These are phyloP conservation scores for Diaporthe velutina DNA, from an alignment of 2,329 filamentous ascomycete genomes.

Conservation along the genomic window DNA sequence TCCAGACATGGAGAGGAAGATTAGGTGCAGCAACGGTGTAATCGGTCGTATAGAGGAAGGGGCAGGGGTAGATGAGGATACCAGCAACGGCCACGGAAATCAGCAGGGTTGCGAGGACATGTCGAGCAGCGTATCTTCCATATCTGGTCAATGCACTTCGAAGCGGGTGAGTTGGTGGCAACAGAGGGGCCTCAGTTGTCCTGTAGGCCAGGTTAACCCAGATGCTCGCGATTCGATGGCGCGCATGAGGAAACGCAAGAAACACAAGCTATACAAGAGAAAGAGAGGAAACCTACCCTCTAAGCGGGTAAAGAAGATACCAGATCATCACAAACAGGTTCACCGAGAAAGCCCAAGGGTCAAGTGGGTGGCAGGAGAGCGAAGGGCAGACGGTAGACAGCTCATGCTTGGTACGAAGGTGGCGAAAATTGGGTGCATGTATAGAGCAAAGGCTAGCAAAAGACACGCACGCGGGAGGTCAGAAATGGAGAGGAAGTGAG, in stretches of 20 bases:
- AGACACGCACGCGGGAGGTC: neutral
- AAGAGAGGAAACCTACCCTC: slow-evolving; percentile 70
- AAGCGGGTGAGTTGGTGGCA: slow-evolving; percentile 74
- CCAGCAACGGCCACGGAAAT: slow-evolving; percentile 80
- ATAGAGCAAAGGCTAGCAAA: neutral
- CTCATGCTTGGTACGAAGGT: slow-evolving; percentile 38
- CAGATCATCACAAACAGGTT: slow-evolving; percentile 70
- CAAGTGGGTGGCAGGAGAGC: slow-evolving; percentile 6
- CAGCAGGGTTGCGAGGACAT: slow-evolving; percentile 81
- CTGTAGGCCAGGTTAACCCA: slow-evolving; percentile 53
- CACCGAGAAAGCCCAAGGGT: slow-evolving; percentile 31
- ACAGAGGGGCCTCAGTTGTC: slow-evolving; percentile 79
- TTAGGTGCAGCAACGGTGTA: slow-evolving; percentile 79
- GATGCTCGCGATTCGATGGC: neutral
- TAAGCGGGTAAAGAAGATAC: slow-evolving; percentile 82
- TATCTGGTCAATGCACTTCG: slow-evolving; percentile 76
- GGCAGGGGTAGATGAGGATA: slow-evolving; percentile 79
- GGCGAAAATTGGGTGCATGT: slow-evolving; percentile 12
- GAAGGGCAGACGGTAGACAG: slow-evolving; percentile 27
- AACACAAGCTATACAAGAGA: slow-evolving; percentile 11
- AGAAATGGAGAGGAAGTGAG: neutral
- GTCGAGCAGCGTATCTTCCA: slow-evolving; percentile 77
- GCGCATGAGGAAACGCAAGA: slow-evolving; percentile 41
- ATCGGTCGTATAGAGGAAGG: slow-evolving; percentile 80
- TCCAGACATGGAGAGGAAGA: slow-evolving; percentile 85